Percentiles rank a stretch among this genome's conserved stretches.
Evolutionary conservation across 306 rosid species (phyloP).

Genomic region (Hylodesmum podocarpum): DNA sequence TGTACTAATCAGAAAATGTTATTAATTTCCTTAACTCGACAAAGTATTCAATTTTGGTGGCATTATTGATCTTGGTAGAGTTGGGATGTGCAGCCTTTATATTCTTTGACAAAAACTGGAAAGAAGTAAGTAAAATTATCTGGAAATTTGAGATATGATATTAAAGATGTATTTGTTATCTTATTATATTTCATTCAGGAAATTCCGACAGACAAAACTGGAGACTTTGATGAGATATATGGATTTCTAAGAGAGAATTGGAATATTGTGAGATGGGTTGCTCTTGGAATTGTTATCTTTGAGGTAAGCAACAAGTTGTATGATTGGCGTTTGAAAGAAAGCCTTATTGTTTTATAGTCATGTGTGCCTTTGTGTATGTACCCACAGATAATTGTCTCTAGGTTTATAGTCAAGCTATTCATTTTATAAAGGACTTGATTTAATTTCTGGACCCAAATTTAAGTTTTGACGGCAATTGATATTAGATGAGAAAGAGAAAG

Average conservation of each 20-base stretch:
- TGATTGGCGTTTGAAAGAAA: conserved; percentile 9
- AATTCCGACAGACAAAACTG: conserved; percentile 76
- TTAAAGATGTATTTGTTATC: conserved; percentile 28
- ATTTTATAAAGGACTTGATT: not conserved
- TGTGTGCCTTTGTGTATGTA: not conserved
- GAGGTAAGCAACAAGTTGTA: conserved; percentile 57
- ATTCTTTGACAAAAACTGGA: conserved; percentile 88
- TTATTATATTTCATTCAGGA: conserved; percentile 50
- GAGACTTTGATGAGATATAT: conserved; percentile 73
- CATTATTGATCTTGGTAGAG: conserved; percentile 74
- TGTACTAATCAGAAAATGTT: not conserved
- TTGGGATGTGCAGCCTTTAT: conserved; percentile 85
- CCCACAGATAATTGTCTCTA: not conserved
- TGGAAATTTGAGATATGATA: conserved; percentile 28
- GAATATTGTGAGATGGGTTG: conserved; percentile 79
- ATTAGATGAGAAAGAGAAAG: not conserved
- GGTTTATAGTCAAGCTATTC: not conserved
- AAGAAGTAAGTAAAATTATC: conserved; percentile 54
- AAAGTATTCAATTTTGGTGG: conserved; percentile 74
- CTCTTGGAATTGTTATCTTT: conserved; percentile 78
- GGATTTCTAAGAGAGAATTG: conserved; percentile 65
- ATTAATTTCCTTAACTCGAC: conserved; percentile 65
- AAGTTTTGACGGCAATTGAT: not conserved
- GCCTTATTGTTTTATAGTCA: conserved; percentile 2
- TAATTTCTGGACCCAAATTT: not conserved